phyloP scores from a whole-genome alignment of 2,329 filamentous ascomycete genomes.

The Colletotrichum orbiculare region DNA sequence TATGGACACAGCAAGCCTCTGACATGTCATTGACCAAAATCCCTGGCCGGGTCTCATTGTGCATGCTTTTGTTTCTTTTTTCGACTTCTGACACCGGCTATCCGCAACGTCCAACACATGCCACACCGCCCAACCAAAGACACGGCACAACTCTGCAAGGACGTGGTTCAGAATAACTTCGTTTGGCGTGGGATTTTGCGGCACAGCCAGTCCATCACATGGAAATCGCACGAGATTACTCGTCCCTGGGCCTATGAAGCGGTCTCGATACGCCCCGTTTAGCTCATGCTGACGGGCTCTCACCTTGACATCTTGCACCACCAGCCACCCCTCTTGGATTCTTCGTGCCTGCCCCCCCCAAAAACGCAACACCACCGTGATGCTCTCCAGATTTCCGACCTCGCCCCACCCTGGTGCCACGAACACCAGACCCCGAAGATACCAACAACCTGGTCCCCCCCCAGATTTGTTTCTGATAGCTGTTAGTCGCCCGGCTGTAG shows the following conservation, averaged over 20 bases:
- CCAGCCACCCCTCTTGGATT: neutral
- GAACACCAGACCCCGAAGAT: conserved; percentile 26
- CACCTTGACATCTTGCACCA: conserved; percentile 6
- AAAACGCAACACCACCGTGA: conserved; percentile 26
- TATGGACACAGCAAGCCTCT: conserved; percentile 19
- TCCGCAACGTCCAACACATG: conserved; percentile 17
- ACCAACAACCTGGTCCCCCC: conserved; percentile 31
- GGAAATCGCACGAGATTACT: conserved; percentile 23
- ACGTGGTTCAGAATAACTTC: conserved; percentile 5
- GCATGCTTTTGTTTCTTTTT: conserved; percentile 17
- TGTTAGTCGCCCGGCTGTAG: conserved; percentile 13
- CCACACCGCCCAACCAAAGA: neutral
- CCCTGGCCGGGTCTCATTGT: conserved; percentile 9
- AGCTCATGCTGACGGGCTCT: conserved; percentile 7
- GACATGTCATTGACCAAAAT: conserved; percentile 20
- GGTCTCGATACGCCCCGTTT: neutral
- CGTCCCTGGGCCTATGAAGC: conserved; percentile 12
- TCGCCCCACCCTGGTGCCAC: conserved; percentile 22
- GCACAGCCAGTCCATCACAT: conserved; percentile 20
- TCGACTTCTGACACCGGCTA: conserved; percentile 26
- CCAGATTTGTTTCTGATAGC: conserved; percentile 16
- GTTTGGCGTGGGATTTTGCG: conserved; percentile 13
- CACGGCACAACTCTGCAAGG: conserved; percentile 1
- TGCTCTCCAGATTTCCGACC: conserved; percentile 31
- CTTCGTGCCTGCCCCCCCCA: neutral